Base-by-base conservation (phyloP, 192 early-diverging fungal species). In the Funneliformis geosporum region DNA sequence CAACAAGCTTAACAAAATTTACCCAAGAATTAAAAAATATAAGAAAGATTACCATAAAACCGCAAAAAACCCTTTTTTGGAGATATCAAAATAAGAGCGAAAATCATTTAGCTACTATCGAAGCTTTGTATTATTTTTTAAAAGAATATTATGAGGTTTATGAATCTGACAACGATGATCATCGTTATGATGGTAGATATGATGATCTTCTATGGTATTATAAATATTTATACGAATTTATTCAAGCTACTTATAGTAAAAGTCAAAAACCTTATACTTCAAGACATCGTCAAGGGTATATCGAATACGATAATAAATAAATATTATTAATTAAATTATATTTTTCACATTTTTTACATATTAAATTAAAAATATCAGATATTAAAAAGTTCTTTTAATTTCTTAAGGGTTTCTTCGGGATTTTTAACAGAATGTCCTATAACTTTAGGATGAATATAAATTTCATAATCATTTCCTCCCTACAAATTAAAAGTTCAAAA, bases 401-500 rank as follows among this genome's bases (percentile, higher is more conserved):
- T 91, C 39, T 86, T 88, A 80, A 92, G 87, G 43, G 97, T 99
- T 82, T 97, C 96, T 39, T 88, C 87, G 42, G 96, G 96, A 80
- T 86, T 88, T 60, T 86, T 93, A 78, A 99, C 96, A 38, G 91
- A 64, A 83, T 99, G 98, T 47, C 98, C 98, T 38, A 84, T 92
- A 68, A 96, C 90, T 23, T 79, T 74, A 27, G 90, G 88, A 85
- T 98, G 92, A 61, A 68, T 84, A 84, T 94, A 99, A 83, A 99
- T 97, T 87, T 99, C 98, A 83, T 93, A 97, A 88, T 99, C 98
- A 84, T 99, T 99, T 75, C 98, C 98, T 55, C 98, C 98, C 91
- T 91, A 27, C 42, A 50, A 28, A 11, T 66, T 25, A 75, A 38
- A 18, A 39, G 21, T 28, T 60, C 9, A 43, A 21, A 70, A 70